phyloP scores from a whole-genome alignment of 176 grass and related monocot genomes.

The Tillandsia leiboldiana region DNA sequence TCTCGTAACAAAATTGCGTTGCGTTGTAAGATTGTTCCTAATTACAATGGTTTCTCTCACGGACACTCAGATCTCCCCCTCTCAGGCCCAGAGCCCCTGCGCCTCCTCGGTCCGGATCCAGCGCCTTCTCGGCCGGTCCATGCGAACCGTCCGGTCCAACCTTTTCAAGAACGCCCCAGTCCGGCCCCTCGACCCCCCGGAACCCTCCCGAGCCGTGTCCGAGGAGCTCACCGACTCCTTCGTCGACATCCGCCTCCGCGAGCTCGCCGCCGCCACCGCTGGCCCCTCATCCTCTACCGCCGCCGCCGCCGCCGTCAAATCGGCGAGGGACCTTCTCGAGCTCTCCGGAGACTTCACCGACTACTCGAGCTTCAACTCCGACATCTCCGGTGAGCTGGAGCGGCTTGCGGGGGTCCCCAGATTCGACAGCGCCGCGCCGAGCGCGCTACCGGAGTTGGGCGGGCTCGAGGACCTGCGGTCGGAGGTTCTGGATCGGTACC shows the following conservation, averaged over 20 bases:
- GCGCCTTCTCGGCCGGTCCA: constrained; percentile 39
- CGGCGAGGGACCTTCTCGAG: constrained; percentile 50
- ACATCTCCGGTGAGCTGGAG: constrained; percentile 92
- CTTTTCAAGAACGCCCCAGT: constrained; percentile 26
- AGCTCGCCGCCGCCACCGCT: constrained; percentile 49
- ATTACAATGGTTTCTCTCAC: constrained; percentile 69
- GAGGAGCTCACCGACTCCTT: constrained; percentile 81
- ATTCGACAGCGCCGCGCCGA: constrained; percentile 4
- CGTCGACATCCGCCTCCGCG: constrained; percentile 77
- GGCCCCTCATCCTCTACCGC: constrained; percentile 17
- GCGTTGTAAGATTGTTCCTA: neutral
- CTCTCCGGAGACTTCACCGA: constrained; percentile 83
- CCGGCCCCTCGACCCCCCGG: neutral
- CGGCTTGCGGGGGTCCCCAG: constrained; percentile 30
- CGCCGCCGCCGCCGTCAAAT: constrained; percentile 18
- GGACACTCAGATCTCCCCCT: constrained; percentile 45
- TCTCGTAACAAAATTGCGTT: too few species aligned
- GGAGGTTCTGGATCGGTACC: constrained; percentile 38
- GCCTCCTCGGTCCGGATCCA: constrained; percentile 16
- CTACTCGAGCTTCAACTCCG: constrained; percentile 86
- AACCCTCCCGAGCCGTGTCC: neutral
- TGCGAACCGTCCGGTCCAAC: constrained; percentile 62
- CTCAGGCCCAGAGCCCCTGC: constrained; percentile 39
- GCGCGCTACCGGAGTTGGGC: constrained; percentile 39
- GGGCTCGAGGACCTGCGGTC: neutral